phyloP scores from a whole-genome alignment of 352 stramenopile genomes.

The Pythium volutum region DNA sequence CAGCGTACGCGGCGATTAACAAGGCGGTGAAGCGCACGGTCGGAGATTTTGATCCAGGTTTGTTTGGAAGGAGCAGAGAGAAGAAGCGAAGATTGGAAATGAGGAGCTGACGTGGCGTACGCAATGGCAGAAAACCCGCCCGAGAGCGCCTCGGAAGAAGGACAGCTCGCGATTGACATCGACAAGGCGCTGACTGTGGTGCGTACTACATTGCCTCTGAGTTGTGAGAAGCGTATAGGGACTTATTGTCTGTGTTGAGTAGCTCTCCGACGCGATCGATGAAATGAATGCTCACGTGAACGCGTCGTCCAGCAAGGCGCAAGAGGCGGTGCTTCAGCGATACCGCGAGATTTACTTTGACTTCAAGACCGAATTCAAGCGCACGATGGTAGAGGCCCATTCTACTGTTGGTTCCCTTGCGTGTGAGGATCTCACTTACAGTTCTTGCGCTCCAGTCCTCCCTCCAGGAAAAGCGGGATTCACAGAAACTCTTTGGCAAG shows the following conservation, averaged over 20 bases:
- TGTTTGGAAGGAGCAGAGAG: neutral
- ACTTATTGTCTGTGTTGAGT: neutral
- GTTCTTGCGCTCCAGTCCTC: slow-evolving; percentile 36
- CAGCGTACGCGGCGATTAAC: slow-evolving; percentile 59
- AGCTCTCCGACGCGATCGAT: slow-evolving; percentile 85
- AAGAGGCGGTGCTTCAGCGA: slow-evolving; percentile 90
- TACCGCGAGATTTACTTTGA: slow-evolving; percentile 97
- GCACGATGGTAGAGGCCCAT: slow-evolving; percentile 53
- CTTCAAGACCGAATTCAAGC: slow-evolving; percentile 93
- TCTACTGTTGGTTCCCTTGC: neutral
- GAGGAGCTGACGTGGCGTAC: neutral
- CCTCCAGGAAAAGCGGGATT: slow-evolving; percentile 80
- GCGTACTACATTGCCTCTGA: neutral
- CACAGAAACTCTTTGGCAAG: slow-evolving; percentile 78
- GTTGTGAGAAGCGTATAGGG: neutral
- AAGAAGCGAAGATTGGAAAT: neutral
- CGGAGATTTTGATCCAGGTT: slow-evolving; percentile 65
- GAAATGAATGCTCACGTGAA: slow-evolving; percentile 79
- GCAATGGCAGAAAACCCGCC: slow-evolving; percentile 61
- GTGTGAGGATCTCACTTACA: neutral
- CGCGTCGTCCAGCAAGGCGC: slow-evolving; percentile 67
- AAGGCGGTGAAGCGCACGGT: slow-evolving; percentile 38
- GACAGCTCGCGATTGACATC: slow-evolving; percentile 68
- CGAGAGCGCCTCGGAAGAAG: slow-evolving; percentile 51
- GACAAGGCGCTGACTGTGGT: slow-evolving; percentile 68